Base-by-base conservation (phyloP, 1,284 basidiomycete genomes). In the Heimioporus retisporus region DNA sequence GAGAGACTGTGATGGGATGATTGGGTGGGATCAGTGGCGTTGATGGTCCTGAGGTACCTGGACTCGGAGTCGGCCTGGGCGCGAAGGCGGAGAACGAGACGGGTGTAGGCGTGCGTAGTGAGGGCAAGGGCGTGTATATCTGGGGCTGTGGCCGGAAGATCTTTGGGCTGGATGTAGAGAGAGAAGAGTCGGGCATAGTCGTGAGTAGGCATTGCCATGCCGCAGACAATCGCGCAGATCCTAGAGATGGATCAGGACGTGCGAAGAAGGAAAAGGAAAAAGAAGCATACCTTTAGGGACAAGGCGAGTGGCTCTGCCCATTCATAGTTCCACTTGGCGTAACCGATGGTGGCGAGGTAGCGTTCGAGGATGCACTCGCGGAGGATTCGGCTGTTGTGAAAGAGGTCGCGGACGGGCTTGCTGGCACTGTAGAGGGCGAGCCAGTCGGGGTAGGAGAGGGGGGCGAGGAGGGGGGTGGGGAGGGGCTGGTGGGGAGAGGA, bases 201-300 rank as follows among this genome's bases (percentile, higher is more conserved):
- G 69, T 94, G 89, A 6, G 85, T 84, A 11, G 93, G 93, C 51
- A 92, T 86, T 11, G 88, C 90, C 2, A 94, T 90, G 4, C 92
- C 91, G 60, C 86, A 95, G 90, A 72, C 94, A 95, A 60, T 90
- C 85, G 71, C 87, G 86, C 50, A 95, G 83, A 77, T 95, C 93
- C 90, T 93, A 67, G 5, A 21, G 65, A 31, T 64, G 46, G 35
- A 64, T 73, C 28, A 69, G 59, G 4, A 54, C 10, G 18, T 3
- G 15, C n/a, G 61, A 14, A 21, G 8, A 54, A 28, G 42, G 25
- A 55, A 43, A 57, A 10, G 4, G 50, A 43, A 18, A 44, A 5
- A 16, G 28, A 35, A 69, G 35, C 86, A 66, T 67, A 89, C 92
- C 81, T 87, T 83, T 54, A 93, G 73, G 13, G 86, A 87, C 64